Percentiles rank a stretch among this genome's conserved stretches.
Evolutionary conservation across 2,329 filamentous ascomycete genomes (phyloP).

Genomic region (Teratosphaeria zuluensis): DNA sequence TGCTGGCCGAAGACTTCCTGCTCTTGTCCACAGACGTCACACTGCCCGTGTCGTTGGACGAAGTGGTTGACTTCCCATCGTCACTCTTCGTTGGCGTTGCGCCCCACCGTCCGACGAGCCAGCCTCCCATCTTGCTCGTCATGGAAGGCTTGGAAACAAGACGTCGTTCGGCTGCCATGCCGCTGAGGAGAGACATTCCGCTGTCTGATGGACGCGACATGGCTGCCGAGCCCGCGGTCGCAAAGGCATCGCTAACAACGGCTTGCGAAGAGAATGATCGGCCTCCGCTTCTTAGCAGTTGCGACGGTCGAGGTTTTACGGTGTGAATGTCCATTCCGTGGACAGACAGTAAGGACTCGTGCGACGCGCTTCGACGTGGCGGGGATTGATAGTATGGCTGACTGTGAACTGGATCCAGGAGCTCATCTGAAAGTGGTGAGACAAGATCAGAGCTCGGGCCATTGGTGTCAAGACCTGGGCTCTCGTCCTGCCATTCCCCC

Average conservation of each 20-base stretch:
- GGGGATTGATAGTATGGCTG: slow-evolving; percentile 30
- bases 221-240: slow-evolving; percentile 24
- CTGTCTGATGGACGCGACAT: slow-evolving; percentile 25
- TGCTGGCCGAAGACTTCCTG: background rate
- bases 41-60: slow-evolving; percentile 5
- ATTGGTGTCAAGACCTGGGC: slow-evolving; percentile 2
- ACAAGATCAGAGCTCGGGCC: slow-evolving; percentile 4
- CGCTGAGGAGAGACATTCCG: slow-evolving; percentile 22
- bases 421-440: slow-evolving; percentile 18
- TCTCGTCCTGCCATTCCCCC: slow-evolving; percentile 17
- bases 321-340: slow-evolving; percentile 78
- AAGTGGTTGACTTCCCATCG: slow-evolving; percentile 11
- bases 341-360: slow-evolving; percentile 83
- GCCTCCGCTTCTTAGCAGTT: slow-evolving; percentile 52
- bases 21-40: background rate
- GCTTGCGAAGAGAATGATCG: slow-evolving; percentile 39
- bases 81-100: slow-evolving; percentile 33
- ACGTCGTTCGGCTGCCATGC: slow-evolving; percentile 22
- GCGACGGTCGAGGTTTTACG: slow-evolving; percentile 63
- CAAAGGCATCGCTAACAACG: slow-evolving; percentile 28
- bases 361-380: slow-evolving; percentile 60
- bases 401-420: slow-evolving; percentile 19
- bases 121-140: slow-evolving; percentile 51
- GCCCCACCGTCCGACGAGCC: slow-evolving; percentile 57
- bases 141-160: slow-evolving; percentile 21